Percentiles rank a stretch among this genome's conserved stretches.
These are phyloP conservation scores for Magnolia changhungtana DNA, from an alignment of 164 flowering plant species.

Conservation along the genomic window DNA sequence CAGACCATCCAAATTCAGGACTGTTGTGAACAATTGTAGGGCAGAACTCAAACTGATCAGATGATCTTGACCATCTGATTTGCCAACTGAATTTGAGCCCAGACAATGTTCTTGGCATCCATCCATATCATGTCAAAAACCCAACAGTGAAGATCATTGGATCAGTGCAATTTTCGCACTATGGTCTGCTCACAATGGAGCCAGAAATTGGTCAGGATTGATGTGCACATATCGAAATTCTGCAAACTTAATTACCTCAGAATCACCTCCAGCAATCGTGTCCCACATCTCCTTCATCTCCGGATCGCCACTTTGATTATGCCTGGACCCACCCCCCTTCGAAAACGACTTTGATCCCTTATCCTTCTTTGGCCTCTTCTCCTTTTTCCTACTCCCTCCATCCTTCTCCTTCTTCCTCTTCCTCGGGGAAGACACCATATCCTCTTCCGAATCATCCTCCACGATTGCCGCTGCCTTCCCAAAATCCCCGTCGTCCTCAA, in stretches of 20 bases:
- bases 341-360: constrained; percentile 21
- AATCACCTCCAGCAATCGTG: constrained; percentile 76
- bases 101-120: too few relatives aligned
- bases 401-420: constrained; percentile 41
- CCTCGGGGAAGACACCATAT: constrained; percentile 13
- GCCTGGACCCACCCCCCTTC: constrained; percentile 23
- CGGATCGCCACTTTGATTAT: constrained; percentile 49
- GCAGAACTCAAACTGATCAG: too few relatives aligned
- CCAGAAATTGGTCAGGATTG: too few relatives aligned
- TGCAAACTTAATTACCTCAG: constrained; percentile 28
- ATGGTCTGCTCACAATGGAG: too few relatives aligned
- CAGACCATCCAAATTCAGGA: too few relatives aligned
- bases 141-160: too few relatives aligned
- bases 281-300: constrained; percentile 93
- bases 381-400: constrained; percentile 30
- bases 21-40: too few relatives aligned
- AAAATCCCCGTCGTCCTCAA: constrained; percentile 26
- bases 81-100: constrained; percentile 8
- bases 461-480: constrained; percentile 19
- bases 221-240: too few relatives aligned
- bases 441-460: constrained; percentile 20
- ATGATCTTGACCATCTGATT: constrained; percentile 33
- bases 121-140: too few relatives aligned
- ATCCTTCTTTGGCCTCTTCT: constrained; percentile 42
- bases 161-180: too few relatives aligned